phyloP scores from a whole-genome alignment of 805 yeast genomes.

The Candida michaelii region DNA sequence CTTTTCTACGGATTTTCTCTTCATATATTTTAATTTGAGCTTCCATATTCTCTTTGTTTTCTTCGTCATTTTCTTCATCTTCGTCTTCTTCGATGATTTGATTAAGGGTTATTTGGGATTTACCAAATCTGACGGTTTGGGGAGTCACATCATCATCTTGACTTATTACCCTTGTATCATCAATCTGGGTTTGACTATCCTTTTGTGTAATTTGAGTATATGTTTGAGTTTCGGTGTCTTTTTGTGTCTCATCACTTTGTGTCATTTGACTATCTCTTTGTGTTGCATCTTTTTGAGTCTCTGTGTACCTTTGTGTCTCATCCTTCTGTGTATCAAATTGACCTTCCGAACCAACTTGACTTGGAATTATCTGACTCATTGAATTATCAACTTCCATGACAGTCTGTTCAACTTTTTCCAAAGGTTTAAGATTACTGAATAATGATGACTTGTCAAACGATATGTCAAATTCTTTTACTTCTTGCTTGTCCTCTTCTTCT shows the following conservation, averaged over 20 bases:
- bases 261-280: conserved; percentile 1
- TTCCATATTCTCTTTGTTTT: conserved; percentile 24
- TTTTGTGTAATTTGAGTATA: not conserved
- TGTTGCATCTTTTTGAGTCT: not conserved
- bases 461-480: conserved; percentile 2
- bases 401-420: not conserved
- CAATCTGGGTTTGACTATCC: conserved; percentile 3
- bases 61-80: conserved; percentile 25
- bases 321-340: not conserved
- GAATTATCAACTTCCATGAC: not conserved
- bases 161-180: conserved; percentile 3
- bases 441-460: conserved; percentile 13
- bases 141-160: conserved; percentile 22
- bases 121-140: conserved; percentile 23
- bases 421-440: conserved; percentile 12
- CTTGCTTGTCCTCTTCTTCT: not conserved
- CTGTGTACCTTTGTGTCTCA: not conserved
- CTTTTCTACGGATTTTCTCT: conserved; percentile 36
- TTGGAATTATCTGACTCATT: not conserved
- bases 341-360: not conserved
- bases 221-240: not conserved
- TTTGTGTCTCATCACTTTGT: not conserved
- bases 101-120: conserved; percentile 21
- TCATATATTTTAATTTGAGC: conserved; percentile 36
- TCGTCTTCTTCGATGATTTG: conserved; percentile 16